Conservation (phyloP, 2,329 filamentous ascomycete species). For the Aspergillus amoenus region DNA sequence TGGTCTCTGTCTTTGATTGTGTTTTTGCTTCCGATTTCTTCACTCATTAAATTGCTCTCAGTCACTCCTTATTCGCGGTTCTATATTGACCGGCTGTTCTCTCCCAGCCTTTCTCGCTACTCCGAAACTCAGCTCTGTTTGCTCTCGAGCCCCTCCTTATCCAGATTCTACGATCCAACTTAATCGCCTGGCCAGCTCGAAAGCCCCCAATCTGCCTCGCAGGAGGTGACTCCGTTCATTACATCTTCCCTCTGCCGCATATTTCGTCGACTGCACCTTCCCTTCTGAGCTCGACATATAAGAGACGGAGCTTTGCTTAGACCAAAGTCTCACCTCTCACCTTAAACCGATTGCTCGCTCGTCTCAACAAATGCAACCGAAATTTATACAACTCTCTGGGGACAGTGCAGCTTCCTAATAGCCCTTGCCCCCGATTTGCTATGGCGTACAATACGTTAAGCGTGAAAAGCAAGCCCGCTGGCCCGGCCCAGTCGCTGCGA, state of each 20-base stretch:
- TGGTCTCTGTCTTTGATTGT: not conserved
- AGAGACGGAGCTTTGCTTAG: slow-evolving; percentile 3
- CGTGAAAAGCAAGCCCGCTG: slow-evolving; percentile 37
- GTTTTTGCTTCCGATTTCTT: slow-evolving; percentile 4
- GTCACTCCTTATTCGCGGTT: slow-evolving; percentile 15
- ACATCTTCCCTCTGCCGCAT: not conserved
- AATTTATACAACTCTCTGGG: slow-evolving; percentile 20
- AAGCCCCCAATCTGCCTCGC: not conserved
- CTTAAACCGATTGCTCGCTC: not conserved
- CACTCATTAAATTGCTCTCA: not conserved
- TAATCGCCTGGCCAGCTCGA: not conserved
- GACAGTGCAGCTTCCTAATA: slow-evolving; percentile 27
- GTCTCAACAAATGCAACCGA: slow-evolving; percentile 27
- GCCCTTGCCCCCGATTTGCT: slow-evolving; percentile 18
- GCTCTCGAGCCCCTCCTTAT: slow-evolving; percentile 16
- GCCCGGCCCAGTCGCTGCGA: slow-evolving; percentile 51
- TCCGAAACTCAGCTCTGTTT: slow-evolving; percentile 9
- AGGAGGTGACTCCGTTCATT: not conserved
- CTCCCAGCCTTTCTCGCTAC: slow-evolving; percentile 11
- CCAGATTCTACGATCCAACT: not conserved
- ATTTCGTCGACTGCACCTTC: slow-evolving; percentile 8
- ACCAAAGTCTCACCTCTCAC: not conserved
- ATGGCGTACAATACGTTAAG: slow-evolving; percentile 39
- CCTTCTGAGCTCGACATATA: not conserved
- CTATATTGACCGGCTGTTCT: not conserved